Evolutionary conservation across 2,329 filamentous ascomycete genomes (phyloP).

Genomic region (Escovopsis sp.): DNA sequence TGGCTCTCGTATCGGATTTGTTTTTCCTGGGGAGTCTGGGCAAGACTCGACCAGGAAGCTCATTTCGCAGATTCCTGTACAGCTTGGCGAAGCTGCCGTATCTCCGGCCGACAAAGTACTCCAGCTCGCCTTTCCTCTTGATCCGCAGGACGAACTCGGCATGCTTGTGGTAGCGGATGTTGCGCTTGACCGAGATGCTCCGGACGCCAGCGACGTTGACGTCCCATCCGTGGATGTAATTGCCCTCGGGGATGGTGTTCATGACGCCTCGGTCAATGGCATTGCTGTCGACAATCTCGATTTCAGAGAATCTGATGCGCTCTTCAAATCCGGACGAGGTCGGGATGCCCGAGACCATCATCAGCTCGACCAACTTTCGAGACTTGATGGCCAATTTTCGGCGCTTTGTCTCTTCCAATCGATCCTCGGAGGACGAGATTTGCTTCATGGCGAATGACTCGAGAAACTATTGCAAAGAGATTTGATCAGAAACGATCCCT

Average conservation of each 20-base stretch:
- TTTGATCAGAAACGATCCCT: not conserved
- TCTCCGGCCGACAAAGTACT: slow-evolving; percentile 66
- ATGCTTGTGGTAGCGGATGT: slow-evolving; percentile 80
- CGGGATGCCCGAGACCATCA: slow-evolving; percentile 97
- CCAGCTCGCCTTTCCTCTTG: slow-evolving; percentile 59
- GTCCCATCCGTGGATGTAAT: slow-evolving; percentile 92
- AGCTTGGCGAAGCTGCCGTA: slow-evolving; percentile 80
- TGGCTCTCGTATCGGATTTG: slow-evolving; percentile 57
- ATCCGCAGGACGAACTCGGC: slow-evolving; percentile 86
- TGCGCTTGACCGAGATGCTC: slow-evolving; percentile 66
- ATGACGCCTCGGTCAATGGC: slow-evolving; percentile 84
- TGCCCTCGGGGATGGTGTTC: slow-evolving; percentile 76
- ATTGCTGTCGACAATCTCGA: slow-evolving; percentile 88
- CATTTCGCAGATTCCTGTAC: slow-evolving; percentile 63
- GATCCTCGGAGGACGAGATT: slow-evolving; percentile 92
- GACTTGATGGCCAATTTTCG: slow-evolving; percentile 84
- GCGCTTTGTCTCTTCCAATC: slow-evolving; percentile 89
- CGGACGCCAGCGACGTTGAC: slow-evolving; percentile 87
- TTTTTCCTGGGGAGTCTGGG: slow-evolving; percentile 85
- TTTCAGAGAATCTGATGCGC: slow-evolving; percentile 87
- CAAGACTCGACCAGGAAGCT: slow-evolving; percentile 81
- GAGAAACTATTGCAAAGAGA: slow-evolving; percentile 49
- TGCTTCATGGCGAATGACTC: slow-evolving; percentile 95
- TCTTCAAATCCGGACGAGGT: slow-evolving; percentile 97
- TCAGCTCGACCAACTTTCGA: slow-evolving; percentile 89